These are phyloP conservation scores for Amylostereum areolatum DNA, from an alignment of 1,284 basidiomycete genomes.

Conservation along the genomic window DNA sequence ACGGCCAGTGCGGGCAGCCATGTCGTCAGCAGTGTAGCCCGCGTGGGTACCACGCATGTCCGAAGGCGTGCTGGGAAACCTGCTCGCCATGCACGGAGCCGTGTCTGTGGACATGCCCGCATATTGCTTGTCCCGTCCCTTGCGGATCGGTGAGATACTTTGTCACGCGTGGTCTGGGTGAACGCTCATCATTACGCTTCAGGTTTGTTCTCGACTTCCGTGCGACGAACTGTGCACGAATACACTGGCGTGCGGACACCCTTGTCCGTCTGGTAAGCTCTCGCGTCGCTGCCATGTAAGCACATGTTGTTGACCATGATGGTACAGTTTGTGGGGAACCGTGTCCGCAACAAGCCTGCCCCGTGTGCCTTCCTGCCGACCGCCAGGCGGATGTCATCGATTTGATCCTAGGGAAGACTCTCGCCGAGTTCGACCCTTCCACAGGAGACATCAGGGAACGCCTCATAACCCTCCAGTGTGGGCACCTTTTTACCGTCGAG, in stretches of 20 bases:
- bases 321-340: conserved; percentile 62
- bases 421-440: conserved; percentile 43
- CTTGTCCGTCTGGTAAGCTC: conserved; percentile 59
- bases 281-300: no score
- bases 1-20: conserved; percentile 33
- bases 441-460: conserved; percentile 40
- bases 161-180: neutral
- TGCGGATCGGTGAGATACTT: conserved; percentile 49
- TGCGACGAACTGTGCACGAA: conserved; percentile 53
- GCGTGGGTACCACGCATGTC: conserved; percentile 39
- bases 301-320: no score
- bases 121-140: conserved; percentile 53
- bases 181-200: neutral
- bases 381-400: conserved; percentile 46
- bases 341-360: conserved; percentile 53
- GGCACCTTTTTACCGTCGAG: conserved; percentile 67
- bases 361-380: conserved; percentile 38
- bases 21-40: conserved; percentile 51
- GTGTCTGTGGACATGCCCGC: conserved; percentile 58
- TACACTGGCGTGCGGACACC: conserved; percentile 51
- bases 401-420: conserved; percentile 44
- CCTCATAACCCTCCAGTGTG: conserved; percentile 57
- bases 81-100: conserved; percentile 62
- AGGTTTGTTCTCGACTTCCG: conserved; percentile 66
- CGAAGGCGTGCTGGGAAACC: conserved; percentile 39